Evolutionary conservation across 495 filamentous ascomycete genomes (phyloP).

Genomic region (Penicillium antarcticum): DNA sequence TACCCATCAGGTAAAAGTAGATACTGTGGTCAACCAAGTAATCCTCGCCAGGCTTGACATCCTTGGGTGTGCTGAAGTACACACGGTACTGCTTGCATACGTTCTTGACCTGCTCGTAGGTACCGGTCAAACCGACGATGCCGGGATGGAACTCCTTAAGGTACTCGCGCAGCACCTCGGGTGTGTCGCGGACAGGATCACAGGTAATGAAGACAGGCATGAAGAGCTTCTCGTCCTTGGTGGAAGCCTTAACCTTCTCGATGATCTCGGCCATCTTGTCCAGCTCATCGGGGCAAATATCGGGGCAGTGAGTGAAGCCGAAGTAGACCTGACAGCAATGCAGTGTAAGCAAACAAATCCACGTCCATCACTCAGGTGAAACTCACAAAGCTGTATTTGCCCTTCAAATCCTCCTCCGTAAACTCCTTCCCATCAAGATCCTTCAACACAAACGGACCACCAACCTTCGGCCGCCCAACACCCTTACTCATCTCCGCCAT

Average conservation of each 20-base stretch:
- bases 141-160: constrained; percentile 88
- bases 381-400: constrained; percentile 73
- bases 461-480: constrained; percentile 87
- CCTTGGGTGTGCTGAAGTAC: constrained; percentile 88
- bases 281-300: constrained; percentile 98
- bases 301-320: constrained; percentile 96
- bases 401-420: constrained; percentile 74
- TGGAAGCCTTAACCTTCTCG: constrained; percentile 64
- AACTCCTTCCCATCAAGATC: constrained; percentile 78
- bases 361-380: background rate
- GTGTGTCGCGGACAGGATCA: constrained; percentile 87
- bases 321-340: constrained; percentile 71
- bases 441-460: constrained; percentile 76
- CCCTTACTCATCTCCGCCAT: constrained; percentile 91
- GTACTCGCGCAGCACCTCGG: constrained; percentile 78
- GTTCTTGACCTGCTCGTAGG: constrained; percentile 85
- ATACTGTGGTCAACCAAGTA: constrained; percentile 98
- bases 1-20: constrained; percentile 97
- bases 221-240: constrained; percentile 48
- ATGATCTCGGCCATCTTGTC: constrained; percentile 97
- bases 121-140: constrained; percentile 86
- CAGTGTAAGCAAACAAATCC: background rate
- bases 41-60: constrained; percentile 88
- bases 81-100: constrained; percentile 94
- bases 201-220: constrained; percentile 90